Percentiles rank a stretch among this genome's conserved stretches.
phyloP scores from a whole-genome alignment of 495 filamentous ascomycete genomes.

The Ramalina intermedia region DNA sequence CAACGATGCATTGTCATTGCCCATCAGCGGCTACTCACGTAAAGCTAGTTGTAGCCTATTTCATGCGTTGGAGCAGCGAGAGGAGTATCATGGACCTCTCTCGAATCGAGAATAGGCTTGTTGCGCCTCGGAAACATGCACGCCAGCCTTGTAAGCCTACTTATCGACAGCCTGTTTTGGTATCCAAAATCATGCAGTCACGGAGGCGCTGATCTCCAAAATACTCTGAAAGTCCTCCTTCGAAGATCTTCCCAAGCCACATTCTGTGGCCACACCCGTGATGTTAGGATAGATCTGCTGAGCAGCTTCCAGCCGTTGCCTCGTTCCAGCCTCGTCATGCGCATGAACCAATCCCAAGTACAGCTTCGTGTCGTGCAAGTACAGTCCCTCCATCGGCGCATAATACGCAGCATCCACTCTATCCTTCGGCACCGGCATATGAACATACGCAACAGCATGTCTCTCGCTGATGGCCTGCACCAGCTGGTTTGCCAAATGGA shows the following conservation, averaged over 20 bases:
- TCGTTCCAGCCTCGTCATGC: conserved; percentile 25
- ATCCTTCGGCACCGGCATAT: conserved; percentile 29
- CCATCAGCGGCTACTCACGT: too few species aligned
- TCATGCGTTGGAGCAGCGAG: too few species aligned
- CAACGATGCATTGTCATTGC: too few species aligned
- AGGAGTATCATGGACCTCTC: too few species aligned
- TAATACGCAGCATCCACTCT: conserved; percentile 21
- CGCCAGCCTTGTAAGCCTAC: too few species aligned
- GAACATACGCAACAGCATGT: conserved; percentile 24
- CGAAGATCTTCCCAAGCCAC: conserved; percentile 28
- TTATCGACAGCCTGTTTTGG: too few species aligned
- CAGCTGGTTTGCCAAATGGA: conserved; percentile 22
- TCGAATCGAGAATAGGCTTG: too few species aligned
- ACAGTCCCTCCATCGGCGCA: conserved; percentile 20
- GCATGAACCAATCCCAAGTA: conserved; percentile 30
- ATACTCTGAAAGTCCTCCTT: conserved; percentile 24
- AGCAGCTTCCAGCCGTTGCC: conserved; percentile 23
- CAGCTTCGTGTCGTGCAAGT: conserved; percentile 15
- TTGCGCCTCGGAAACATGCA: too few species aligned
- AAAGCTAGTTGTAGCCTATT: too few species aligned
- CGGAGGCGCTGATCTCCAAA: conserved; percentile 9
- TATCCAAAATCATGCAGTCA: too few species aligned
- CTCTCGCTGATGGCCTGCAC: conserved; percentile 1
- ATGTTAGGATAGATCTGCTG: conserved; percentile 13
- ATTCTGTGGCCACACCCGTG: conserved; percentile 31